phyloP scores from a whole-genome alignment of 768 basidiomycete species.

The Strobilomyces echinocephalus region DNA sequence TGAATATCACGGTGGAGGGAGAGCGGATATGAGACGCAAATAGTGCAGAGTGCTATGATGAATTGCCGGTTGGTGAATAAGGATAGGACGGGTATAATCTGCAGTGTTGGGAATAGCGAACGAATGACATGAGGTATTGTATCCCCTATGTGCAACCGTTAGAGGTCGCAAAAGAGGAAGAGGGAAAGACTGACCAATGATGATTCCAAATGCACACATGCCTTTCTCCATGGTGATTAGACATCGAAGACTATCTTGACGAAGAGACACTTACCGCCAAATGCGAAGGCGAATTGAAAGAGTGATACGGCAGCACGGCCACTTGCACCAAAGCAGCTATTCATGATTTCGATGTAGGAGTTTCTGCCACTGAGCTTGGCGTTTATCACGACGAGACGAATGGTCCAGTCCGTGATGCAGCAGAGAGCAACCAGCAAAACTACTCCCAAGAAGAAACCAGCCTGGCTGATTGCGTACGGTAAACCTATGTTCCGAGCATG shows the following conservation, averaged over 20 bases:
- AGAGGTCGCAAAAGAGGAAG: not conserved
- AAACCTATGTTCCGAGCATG: conserved; percentile 50
- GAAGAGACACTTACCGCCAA: conserved; percentile 66
- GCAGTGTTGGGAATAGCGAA: conserved; percentile 69
- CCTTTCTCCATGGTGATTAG: conserved; percentile 42
- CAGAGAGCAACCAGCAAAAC: conserved; percentile 78
- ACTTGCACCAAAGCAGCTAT: conserved; percentile 83
- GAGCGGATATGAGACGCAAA: conserved; percentile 88
- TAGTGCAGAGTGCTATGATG: conserved; percentile 82
- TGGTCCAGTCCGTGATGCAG: conserved; percentile 94
- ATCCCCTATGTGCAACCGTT: conserved; percentile 53
- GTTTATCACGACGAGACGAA: conserved; percentile 90
- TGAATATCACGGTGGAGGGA: conserved; percentile 97
- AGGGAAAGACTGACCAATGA: conserved; percentile 51
- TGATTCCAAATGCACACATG: conserved; percentile 98
- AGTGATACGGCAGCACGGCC: conserved; percentile 94
- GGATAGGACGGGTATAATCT: conserved; percentile 65
- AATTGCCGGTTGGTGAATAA: conserved; percentile 83
- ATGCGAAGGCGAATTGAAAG: conserved; percentile 97
- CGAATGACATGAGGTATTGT: conserved; percentile 94
- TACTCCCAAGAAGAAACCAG: conserved; percentile 87
- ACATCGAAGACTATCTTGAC: not conserved
- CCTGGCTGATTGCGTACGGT: conserved; percentile 91
- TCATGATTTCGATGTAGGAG: conserved; percentile 93
- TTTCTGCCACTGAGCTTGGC: conserved; percentile 91